Conservation (phyloP, 257 asterid genomes). For the Galeopsis tetrahit region DNA sequence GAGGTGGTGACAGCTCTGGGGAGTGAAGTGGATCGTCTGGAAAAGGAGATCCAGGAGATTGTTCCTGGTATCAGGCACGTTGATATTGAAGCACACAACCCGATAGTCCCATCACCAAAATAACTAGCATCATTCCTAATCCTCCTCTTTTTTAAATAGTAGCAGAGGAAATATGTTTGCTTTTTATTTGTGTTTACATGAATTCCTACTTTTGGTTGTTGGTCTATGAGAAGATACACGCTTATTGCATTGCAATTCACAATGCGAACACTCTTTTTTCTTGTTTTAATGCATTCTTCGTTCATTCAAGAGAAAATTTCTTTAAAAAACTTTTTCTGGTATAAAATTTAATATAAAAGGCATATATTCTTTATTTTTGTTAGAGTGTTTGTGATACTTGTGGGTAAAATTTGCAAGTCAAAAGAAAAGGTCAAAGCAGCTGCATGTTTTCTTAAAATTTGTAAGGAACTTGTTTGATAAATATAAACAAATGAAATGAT, state of each 20-base stretch:
- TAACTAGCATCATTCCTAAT: neutral
- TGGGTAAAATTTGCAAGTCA: too few relatives aligned
- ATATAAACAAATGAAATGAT: too few relatives aligned
- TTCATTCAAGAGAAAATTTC: too few relatives aligned
- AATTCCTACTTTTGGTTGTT: conserved; percentile 12
- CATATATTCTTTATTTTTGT: too few relatives aligned
- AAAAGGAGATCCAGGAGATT: conserved; percentile 86
- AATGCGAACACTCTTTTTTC: conserved; percentile 25
- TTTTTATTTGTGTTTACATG: conserved; percentile 15
- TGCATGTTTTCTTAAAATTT: too few relatives aligned
- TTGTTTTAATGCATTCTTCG: neutral
- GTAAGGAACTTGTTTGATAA: too few relatives aligned
- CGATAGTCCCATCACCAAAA: conserved; percentile 55
- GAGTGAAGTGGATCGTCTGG: conserved; percentile 94
- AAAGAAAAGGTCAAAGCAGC: too few relatives aligned
- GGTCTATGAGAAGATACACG: neutral
- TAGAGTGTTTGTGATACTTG: too few relatives aligned
- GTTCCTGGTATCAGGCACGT: conserved; percentile 96
- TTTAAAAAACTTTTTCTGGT: too few relatives aligned
- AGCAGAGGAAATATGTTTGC: neutral
- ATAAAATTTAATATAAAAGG: too few relatives aligned
- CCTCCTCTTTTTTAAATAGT: neutral
- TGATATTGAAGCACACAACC: conserved; percentile 96
- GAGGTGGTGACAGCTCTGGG: conserved; percentile 98
- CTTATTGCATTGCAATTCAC: neutral